A percentile compares a stretch with the other conserved stretches of the same genome.
Evolutionary conservation across 2,329 filamentous ascomycete genomes (phyloP).

Genomic region (Nannizziopsis barbatae): DNA sequence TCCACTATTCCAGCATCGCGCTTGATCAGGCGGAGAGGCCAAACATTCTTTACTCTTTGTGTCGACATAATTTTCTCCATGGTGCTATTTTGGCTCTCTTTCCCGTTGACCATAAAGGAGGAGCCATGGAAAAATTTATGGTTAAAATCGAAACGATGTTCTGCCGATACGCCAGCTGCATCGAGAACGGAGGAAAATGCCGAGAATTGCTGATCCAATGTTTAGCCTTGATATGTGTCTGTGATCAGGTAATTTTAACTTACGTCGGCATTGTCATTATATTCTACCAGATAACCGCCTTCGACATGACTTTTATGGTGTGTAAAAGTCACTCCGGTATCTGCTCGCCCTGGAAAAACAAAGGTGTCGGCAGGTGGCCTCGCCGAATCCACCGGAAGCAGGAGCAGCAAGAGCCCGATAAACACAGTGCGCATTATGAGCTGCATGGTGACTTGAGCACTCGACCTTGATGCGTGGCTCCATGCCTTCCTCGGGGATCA

Average conservation of each 20-base stretch:
- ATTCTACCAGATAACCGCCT: slow-evolving; percentile 13
- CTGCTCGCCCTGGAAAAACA: slow-evolving; percentile 2
- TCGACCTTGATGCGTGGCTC: no score
- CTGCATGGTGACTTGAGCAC: neutral
- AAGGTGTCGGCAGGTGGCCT: slow-evolving; percentile 5
- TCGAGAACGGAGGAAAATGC: slow-evolving; percentile 5
- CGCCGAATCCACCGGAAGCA: slow-evolving; percentile 1
- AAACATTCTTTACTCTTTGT: slow-evolving; percentile 2
- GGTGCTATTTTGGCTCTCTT: neutral
- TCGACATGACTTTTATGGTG: neutral
- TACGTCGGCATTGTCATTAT: slow-evolving; percentile 23
- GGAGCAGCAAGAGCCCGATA: neutral
- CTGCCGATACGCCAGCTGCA: slow-evolving; percentile 1
- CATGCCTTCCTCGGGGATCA: no score
- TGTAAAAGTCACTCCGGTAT: neutral
- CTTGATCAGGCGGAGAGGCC: slow-evolving; percentile 5
- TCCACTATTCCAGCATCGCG: slow-evolving; percentile 2
- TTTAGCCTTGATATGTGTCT: neutral
- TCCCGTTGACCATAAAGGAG: slow-evolving; percentile 4
- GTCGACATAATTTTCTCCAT: neutral
- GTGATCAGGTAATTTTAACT: neutral
- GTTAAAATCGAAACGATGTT: slow-evolving; percentile 9
- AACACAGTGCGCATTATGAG: neutral
- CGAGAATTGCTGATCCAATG: neutral
- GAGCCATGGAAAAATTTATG: slow-evolving; percentile 10